Conservation (phyloP, 306 rosid species). For the Abrus pulchellus region DNA sequence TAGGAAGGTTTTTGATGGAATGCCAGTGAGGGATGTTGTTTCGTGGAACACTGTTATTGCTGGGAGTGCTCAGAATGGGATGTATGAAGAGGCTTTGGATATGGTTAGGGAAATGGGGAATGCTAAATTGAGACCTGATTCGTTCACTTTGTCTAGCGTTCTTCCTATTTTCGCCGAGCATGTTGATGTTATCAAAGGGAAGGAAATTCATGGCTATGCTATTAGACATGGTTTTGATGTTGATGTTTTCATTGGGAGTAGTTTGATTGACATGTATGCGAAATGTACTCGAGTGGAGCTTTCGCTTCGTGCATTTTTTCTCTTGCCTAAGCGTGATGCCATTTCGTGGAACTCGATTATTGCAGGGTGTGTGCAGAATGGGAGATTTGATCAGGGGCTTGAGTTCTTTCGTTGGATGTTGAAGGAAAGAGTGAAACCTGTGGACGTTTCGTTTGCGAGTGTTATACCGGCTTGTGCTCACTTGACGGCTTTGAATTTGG, state of each 20-base stretch:
- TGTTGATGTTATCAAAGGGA: constrained; percentile 73
- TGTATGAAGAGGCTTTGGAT: constrained; percentile 62
- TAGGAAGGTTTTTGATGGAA: constrained; percentile 73
- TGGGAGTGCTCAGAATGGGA: constrained; percentile 74
- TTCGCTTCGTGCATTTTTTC: constrained; percentile 61
- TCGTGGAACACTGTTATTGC: constrained; percentile 92
- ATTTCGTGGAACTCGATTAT: constrained; percentile 87
- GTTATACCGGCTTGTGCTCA: constrained; percentile 91
- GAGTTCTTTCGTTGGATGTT: constrained; percentile 70
- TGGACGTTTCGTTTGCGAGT: constrained; percentile 76
- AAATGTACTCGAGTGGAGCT: constrained; percentile 68
- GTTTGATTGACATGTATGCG: constrained; percentile 92
- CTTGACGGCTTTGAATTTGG: constrained; percentile 78
- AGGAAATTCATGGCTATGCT: constrained; percentile 82
- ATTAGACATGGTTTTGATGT: constrained; percentile 71
- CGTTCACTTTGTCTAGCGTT: constrained; percentile 81
- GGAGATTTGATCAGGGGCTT: constrained; percentile 72
- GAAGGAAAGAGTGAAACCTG: constrained; percentile 65
- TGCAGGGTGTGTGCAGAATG: constrained; percentile 92
- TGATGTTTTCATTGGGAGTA: constrained; percentile 79
- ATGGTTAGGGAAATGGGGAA: constrained; percentile 72
- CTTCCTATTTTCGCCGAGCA: constrained; percentile 83
- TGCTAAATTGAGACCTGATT: constrained; percentile 68
- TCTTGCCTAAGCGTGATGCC: constrained; percentile 60
- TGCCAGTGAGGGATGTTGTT: constrained; percentile 77